A percentile compares a stretch with the other conserved stretches of the same genome.
phyloP scores from a whole-genome alignment of 352 stramenopile species.

The Phytophthora idaei region DNA sequence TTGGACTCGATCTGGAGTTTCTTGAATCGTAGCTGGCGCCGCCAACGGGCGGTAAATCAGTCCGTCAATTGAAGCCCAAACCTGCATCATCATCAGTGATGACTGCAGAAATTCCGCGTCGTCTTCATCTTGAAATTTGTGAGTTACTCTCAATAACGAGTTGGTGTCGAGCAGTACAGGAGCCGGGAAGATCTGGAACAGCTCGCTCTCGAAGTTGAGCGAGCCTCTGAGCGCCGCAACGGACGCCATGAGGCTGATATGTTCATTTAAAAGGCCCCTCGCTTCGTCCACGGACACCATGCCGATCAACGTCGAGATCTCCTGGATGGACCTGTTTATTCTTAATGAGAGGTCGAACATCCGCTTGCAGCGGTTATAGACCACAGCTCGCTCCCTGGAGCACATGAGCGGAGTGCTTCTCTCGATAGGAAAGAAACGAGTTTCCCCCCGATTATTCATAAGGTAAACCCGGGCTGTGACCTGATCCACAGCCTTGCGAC shows the following conservation, averaged over 20 bases:
- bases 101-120: slow-evolving; percentile 57
- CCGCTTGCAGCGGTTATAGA: slow-evolving; percentile 85
- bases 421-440: slow-evolving; percentile 63
- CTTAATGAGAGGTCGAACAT: slow-evolving; percentile 90
- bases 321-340: slow-evolving; percentile 88
- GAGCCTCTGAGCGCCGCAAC: slow-evolving; percentile 76
- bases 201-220: slow-evolving; percentile 86
- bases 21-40: slow-evolving; percentile 64
- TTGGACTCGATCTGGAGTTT: slow-evolving; percentile 12
- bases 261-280: slow-evolving; percentile 76
- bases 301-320: slow-evolving; percentile 84
- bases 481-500: slow-evolving; percentile 56
- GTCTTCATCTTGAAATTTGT: slow-evolving; percentile 47
- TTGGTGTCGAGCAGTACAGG: slow-evolving; percentile 84
- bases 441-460: slow-evolving; percentile 83
- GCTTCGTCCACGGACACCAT: slow-evolving; percentile 85
- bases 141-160: slow-evolving; percentile 66
- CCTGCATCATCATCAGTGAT: slow-evolving; percentile 87
- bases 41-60: slow-evolving; percentile 81
- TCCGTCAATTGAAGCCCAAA: slow-evolving; percentile 83
- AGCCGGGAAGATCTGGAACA: slow-evolving; percentile 85
- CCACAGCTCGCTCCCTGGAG: slow-evolving; percentile 70
- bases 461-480: slow-evolving; percentile 80
- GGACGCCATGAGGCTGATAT: slow-evolving; percentile 85
- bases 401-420: slow-evolving; percentile 73